Percentiles rank a stretch among this genome's conserved stretches.
Evolutionary conservation across 2,329 filamentous ascomycete genomes (phyloP).

Genomic region (Lachnellula cervina): DNA sequence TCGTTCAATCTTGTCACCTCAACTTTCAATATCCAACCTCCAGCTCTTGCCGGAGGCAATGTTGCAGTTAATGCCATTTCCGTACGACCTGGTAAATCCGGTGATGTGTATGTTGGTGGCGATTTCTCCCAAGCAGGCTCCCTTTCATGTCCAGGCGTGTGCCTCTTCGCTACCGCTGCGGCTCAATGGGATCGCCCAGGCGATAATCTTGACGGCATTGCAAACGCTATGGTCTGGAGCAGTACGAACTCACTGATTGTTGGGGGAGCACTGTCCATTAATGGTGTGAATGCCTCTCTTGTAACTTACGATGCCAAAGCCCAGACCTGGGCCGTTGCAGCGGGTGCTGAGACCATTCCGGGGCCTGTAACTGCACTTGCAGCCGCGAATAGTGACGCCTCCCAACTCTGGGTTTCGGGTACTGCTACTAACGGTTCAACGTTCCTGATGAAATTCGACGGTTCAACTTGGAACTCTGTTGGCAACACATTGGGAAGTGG

Average conservation of each 20-base stretch:
- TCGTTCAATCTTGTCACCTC: constrained; percentile 69
- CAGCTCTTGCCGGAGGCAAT: constrained; percentile 64
- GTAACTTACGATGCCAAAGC: constrained; percentile 67
- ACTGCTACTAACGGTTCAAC: constrained; percentile 60
- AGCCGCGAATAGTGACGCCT: constrained; percentile 65
- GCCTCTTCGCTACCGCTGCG: constrained; percentile 65
- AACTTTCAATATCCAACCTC: constrained; percentile 66
- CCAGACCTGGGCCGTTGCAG: constrained; percentile 60
- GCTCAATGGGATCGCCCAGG: constrained; percentile 80
- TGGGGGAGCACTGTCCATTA: constrained; percentile 69
- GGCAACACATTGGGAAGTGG: constrained; percentile 56
- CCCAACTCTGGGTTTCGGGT: constrained; percentile 79
- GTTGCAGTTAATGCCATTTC: constrained; percentile 73
- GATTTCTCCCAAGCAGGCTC: constrained; percentile 79
- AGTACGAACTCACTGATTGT: constrained; percentile 67
- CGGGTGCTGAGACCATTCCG: constrained; percentile 62
- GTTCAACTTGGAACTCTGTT: constrained; percentile 63
- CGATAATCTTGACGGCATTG: constrained; percentile 63
- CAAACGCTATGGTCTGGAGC: constrained; percentile 71
- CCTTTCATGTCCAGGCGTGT: constrained; percentile 76
- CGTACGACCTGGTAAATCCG: constrained; percentile 57
- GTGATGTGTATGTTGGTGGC: constrained; percentile 80
- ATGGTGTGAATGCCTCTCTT: constrained; percentile 60
- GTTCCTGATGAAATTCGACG: constrained; percentile 81
- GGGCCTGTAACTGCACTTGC: constrained; percentile 76